Evolutionary conservation across 345 rosid species (phyloP), one percentile per base, ranked within the genome.

Genomic region (Passiflora organensis): DNA sequence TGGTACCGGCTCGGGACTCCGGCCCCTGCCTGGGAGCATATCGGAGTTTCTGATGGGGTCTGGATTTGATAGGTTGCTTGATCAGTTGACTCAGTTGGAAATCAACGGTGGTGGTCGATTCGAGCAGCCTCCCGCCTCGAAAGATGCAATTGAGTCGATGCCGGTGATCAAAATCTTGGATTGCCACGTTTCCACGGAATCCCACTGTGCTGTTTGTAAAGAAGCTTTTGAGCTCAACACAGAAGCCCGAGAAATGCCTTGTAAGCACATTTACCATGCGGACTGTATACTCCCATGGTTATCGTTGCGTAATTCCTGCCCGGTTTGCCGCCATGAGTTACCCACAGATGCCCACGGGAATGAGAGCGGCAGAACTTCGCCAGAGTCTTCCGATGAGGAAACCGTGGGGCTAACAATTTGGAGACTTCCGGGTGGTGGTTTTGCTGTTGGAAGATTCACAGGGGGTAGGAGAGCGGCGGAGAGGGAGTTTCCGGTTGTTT

Each of bases 231-330:
- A 70, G n/a, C 42, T 93, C 36, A 80, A 82, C 13, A 52, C 87
- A 2, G 73, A 80, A 13, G 99, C 89, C 1, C 71, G 88, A 13
- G 95, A 93, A 66, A 86, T 93, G 99, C 99, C 99, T 0, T 93
- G 99, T 49, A 87, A 89, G 55, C 99, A 93, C 13, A 73, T 93
- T 2, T 93, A 89, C 42, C 99, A 93, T 72, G 72, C 88, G 0
- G 95, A 84, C 51, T 93, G 99, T 14, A 93, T 93, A 18, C 83
- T 93, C 19, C 97, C 99, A 0, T 93, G 99, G 99, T 83, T 93
- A 2, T 80, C 84, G 0, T 54, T 93, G 46, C 72, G 96, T 0
- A 93, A 89, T 55, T 93, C 99, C 0, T 93, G 99, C 34, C 99
- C 99, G 0, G 89, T 93, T 34, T 93, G 97, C 61, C 90, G 99